Evolutionary conservation across 192 early-diverging fungal species (phyloP), one percentile per base, ranked within the genome.

Genomic region (Backusella luteola): DNA sequence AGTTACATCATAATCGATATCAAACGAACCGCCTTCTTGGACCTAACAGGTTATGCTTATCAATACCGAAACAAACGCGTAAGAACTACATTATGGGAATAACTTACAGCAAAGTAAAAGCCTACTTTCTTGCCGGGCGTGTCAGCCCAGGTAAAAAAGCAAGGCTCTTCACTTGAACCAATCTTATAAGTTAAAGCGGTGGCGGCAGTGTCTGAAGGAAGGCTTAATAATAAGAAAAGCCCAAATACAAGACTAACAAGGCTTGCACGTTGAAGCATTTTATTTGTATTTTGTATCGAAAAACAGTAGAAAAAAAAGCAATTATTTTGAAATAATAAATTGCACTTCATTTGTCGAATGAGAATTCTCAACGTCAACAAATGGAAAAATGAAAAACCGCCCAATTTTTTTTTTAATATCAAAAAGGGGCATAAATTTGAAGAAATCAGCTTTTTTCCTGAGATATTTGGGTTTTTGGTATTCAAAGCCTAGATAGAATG

Each of bases 21-120:
- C 98, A 84, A 98, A 99, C 39, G 93, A 89, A 76, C 98, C 98
- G 35, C 98, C 98, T 68, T 90, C 86, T 89, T 99, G 98, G 42
- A 97, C 97, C 96, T 97, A 32, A 32, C 32, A 32, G 32, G 32
- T 32, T 32, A 32, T 32, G 32, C 3, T 32, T 32, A 26, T 21
- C 21, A 52, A 49, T 19, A 49, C 5, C 46, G 19, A 19, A 32
- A 53, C 4, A 17, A 53, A 53, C 19, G 49, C 49, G 49, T n/a
- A 53, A n/a, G 17, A 52, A 52, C 4, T 23, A 59, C 17, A 26
- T 26, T 3, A 7, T 17, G 6, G 17, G 19, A 71, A 39, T 41
- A 38, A 86, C 92, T 83, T 92, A 98, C 97, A 41, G 96, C 95
- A 91, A 97, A 98, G 85, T 97, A 98, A 82, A 98, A 96, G 49